phyloP scores from a whole-genome alignment of 2,329 filamentous ascomycete genomes.

The Fusarium sp. region DNA sequence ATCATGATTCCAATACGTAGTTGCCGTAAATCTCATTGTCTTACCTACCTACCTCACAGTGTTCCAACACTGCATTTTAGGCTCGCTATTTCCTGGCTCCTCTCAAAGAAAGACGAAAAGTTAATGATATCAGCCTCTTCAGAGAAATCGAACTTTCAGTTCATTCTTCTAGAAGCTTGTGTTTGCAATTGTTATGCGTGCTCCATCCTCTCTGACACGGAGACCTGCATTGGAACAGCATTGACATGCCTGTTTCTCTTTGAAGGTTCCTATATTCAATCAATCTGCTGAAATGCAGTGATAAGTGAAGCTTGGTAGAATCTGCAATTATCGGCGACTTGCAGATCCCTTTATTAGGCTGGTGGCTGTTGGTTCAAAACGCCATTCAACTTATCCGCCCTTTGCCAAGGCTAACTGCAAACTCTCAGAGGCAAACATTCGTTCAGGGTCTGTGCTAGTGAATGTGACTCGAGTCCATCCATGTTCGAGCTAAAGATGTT shows the following conservation, averaged over 20 bases:
- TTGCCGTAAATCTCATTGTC: background rate
- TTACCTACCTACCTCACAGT: no score
- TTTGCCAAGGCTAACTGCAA: background rate
- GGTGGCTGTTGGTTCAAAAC: background rate
- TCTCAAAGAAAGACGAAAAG: background rate
- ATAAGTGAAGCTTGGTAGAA: no score
- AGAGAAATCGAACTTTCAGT: no score
- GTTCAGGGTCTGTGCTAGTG: background rate
- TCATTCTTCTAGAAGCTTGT: background rate
- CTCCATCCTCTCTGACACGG: background rate
- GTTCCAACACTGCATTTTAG: background rate
- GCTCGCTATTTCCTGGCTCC: background rate
- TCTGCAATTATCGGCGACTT: background rate
- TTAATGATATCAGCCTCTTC: background rate
- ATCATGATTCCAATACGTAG: background rate
- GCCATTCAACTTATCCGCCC: background rate
- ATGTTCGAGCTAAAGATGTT: background rate
- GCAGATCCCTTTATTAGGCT: background rate
- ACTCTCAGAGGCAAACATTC: background rate
- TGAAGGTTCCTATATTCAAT: background rate
- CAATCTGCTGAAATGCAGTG: background rate
- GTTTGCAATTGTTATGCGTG: background rate
- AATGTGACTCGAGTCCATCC: background rate
- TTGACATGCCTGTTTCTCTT: background rate
- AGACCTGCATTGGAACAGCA: background rate